Base-by-base conservation (phyloP, 1,284 basidiomycete species). In the Microstroma glucosiphilum region DNA sequence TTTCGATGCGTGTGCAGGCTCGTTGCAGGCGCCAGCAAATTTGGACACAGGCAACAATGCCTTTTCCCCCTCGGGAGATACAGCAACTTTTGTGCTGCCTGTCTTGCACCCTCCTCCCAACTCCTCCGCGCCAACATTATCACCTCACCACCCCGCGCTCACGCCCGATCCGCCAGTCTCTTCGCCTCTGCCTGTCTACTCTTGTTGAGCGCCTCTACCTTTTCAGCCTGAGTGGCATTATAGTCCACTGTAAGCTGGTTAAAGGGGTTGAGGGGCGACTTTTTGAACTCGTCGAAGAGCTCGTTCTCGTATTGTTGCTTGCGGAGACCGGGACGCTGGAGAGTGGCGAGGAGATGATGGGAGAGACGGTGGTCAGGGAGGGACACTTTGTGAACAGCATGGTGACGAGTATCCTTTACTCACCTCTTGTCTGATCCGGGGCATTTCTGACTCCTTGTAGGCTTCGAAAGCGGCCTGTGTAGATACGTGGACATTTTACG, bases 401-500 rank as follows among this genome's bases (percentile, higher is more conserved):
- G 12, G 43, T 12, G 12, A n/a, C n/a, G 43, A 17, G 43, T 48
- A 21, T 48, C 4, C n/a, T 21, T 0, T 6, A 30, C 62, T 60
- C 25, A 77, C 59, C 40, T 96, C 91, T 68, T 85, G 81, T 77
- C 85, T 88, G 65, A 89, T 70, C 25, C 84, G 87, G 0, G 93
- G 91, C 70, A 97, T 82, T 76, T 96, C 89, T 2, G 86, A 84
- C 70, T 96, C 92, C 76, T 90, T 86, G 81, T 93, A 97, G 3
- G 91, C 91, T 76, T 93, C 91, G 70, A 90, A 92, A 6, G 92
- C 90, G 46, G 88, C 91, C 86, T 93, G 73, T 11, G 60, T 58
- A 55, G 58, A 49, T 57, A 54, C 11, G 49, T 30, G 46, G 54
- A 25, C 41, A 59, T 65, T 55, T 40, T 54, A 62, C 48, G n/a